Conservation (phyloP, 108 stramenopile species). For the Cyclotella atomus region DNA sequence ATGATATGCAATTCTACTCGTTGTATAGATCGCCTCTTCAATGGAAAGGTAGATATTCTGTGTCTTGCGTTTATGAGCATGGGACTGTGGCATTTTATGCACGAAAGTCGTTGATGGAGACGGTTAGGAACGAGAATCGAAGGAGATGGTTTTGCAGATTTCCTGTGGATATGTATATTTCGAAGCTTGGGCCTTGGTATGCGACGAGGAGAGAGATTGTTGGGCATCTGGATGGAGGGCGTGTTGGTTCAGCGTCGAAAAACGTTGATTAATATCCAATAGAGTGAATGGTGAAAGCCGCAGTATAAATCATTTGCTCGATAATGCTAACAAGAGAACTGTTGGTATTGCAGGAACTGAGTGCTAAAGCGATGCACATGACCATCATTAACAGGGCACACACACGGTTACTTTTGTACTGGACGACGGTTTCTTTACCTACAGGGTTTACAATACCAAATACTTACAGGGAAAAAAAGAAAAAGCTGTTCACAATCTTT, state of each 20-base stretch:
- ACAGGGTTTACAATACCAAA: too few species aligned
- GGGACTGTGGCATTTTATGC: conserved; percentile 50
- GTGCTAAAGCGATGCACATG: too few species aligned
- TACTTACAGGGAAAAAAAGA: too few species aligned
- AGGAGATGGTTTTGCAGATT: conserved; percentile 42
- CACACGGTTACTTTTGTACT: too few species aligned
- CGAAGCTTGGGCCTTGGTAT: conserved; percentile 48
- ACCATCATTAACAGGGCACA: too few species aligned
- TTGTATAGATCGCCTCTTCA: conserved; percentile 44
- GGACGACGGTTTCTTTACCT: too few species aligned
- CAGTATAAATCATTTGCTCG: too few species aligned
- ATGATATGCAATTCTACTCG: conserved; percentile 34
- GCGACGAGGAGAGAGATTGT: conserved; percentile 42
- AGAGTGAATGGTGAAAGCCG: too few species aligned
- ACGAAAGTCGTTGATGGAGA: conserved; percentile 37
- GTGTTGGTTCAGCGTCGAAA: conserved; percentile 33
- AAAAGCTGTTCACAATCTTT: too few species aligned
- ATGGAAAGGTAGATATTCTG: conserved; percentile 5
- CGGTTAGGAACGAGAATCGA: conserved; percentile 33
- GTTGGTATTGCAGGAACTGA: too few species aligned
- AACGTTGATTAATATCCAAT: too few species aligned
- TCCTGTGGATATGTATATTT: conserved; percentile 54
- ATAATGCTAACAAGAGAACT: too few species aligned
- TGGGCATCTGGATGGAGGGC: conserved; percentile 32
- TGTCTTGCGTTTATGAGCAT: conserved; percentile 41